phyloP scores from a whole-genome alignment of 2,329 filamentous ascomycete genomes.

The Arthrinium phaeospermum region DNA sequence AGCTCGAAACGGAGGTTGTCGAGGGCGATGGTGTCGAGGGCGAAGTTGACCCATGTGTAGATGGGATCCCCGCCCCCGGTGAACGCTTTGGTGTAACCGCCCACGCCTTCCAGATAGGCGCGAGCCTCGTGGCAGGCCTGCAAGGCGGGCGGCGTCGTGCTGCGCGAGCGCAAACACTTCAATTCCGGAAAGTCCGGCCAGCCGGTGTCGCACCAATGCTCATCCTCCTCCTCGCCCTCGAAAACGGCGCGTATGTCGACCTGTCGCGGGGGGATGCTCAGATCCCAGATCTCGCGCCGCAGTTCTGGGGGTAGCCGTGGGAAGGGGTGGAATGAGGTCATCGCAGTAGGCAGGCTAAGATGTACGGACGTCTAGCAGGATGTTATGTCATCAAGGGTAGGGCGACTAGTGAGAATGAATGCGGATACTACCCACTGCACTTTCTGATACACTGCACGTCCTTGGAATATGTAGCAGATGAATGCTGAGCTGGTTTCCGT shows the following conservation, averaged over 20 bases:
- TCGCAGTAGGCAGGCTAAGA: not conserved
- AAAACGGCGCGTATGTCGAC: not conserved
- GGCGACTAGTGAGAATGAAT: too few species aligned
- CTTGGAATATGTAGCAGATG: not conserved
- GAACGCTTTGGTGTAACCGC: not conserved
- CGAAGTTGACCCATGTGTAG: not conserved
- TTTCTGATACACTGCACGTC: not conserved
- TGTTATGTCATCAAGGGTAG: not conserved
- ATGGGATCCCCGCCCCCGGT: not conserved
- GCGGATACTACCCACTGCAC: not conserved
- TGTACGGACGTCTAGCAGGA: not conserved
- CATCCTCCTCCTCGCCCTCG: not conserved
- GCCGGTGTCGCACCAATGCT: not conserved
- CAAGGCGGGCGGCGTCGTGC: not conserved
- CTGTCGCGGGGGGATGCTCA: not conserved
- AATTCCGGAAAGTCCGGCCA: too few species aligned
- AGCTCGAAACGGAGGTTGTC: accelerated
- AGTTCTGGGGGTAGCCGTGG: not conserved
- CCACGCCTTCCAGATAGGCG: not conserved
- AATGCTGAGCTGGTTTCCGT: not conserved
- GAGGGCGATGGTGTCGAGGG: not conserved
- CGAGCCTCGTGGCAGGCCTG: not conserved
- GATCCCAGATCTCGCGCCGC: not conserved
- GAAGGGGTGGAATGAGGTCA: not conserved
- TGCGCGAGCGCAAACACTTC: not conserved